Evolutionary conservation across 2,329 filamentous ascomycete genomes (phyloP).

Genomic region (Leptographium procerum): DNA sequence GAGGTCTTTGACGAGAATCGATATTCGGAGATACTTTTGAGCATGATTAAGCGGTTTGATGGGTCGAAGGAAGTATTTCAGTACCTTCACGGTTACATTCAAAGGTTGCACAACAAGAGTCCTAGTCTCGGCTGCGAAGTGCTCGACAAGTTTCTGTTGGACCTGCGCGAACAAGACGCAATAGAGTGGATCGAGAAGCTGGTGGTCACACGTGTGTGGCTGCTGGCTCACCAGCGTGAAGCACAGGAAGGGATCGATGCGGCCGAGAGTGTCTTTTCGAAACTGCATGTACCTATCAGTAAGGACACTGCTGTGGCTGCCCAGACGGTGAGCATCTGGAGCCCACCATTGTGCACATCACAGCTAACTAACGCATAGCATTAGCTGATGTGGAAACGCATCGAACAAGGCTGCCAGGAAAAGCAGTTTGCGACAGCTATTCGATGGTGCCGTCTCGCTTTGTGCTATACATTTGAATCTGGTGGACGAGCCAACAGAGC

Average conservation of each 20-base stretch:
- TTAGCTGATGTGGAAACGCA: slow-evolving; percentile 70
- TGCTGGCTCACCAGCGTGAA: slow-evolving; percentile 39
- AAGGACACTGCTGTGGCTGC: slow-evolving; percentile 53
- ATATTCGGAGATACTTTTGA: slow-evolving; percentile 42
- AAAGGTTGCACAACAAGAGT: slow-evolving; percentile 47
- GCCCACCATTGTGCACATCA: not conserved
- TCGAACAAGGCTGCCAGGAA: slow-evolving; percentile 47
- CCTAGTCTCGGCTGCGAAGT: slow-evolving; percentile 35
- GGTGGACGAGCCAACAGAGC: slow-evolving; percentile 54
- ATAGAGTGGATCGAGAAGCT: slow-evolving; percentile 56
- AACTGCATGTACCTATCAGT: slow-evolving; percentile 36
- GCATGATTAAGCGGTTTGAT: slow-evolving; percentile 40
- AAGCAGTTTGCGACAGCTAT: slow-evolving; percentile 44
- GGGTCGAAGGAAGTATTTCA: slow-evolving; percentile 54
- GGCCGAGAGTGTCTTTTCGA: slow-evolving; percentile 27
- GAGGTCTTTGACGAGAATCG: slow-evolving; percentile 36
- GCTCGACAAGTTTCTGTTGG: slow-evolving; percentile 52
- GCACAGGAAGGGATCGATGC: slow-evolving; percentile 16
- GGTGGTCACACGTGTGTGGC: slow-evolving; percentile 57
- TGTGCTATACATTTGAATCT: slow-evolving; percentile 55
- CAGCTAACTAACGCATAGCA: not conserved
- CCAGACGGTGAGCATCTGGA: slow-evolving; percentile 54
- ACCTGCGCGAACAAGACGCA: slow-evolving; percentile 31
- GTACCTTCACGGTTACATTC: slow-evolving; percentile 55
- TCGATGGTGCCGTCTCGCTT: slow-evolving; percentile 60